These are phyloP conservation scores for Gonapodya prolifera DNA, from an alignment of 192 early-diverging fungal species.

Conservation along the genomic window DNA sequence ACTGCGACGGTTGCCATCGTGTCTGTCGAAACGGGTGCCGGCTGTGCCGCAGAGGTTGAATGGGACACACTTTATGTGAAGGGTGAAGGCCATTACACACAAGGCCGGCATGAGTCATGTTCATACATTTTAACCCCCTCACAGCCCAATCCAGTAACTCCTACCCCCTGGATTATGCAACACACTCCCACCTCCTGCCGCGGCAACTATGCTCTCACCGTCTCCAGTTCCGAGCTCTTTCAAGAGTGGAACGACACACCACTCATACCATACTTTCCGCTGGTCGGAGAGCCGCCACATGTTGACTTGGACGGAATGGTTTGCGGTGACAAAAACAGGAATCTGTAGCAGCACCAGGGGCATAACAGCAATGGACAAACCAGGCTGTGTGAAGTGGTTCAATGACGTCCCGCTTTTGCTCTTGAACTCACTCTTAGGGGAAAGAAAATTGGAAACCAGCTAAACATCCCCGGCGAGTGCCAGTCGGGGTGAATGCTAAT, in stretches of 20 bases:
- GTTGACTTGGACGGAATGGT: conserved; percentile 45
- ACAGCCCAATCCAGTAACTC: conserved; percentile 47
- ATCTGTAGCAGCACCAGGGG: conserved; percentile 25
- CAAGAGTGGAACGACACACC: conserved; percentile 37
- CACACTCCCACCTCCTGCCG: neutral
- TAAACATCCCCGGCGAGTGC: conserved; percentile 88
- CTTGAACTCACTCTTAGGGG: conserved; percentile 47
- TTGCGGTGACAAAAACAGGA: conserved; percentile 56
- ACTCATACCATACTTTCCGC: conserved; percentile 96
- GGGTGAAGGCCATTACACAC: too few species aligned
- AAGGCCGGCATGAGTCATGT: neutral
- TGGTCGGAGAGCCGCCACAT: conserved; percentile 75
- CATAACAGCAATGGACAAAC: neutral
- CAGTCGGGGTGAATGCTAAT: conserved; percentile 71
- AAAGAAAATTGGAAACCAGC: conserved; percentile 98
- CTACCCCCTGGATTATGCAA: conserved; percentile 4
- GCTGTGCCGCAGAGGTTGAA: too few species aligned
- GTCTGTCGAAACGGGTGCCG: too few species aligned
- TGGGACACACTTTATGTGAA: too few species aligned
- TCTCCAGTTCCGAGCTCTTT: neutral
- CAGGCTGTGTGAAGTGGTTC: neutral
- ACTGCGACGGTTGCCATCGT: too few species aligned
- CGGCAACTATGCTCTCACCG: conserved; percentile 6
- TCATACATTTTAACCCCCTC: conserved; percentile 10
- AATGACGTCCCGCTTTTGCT: conserved; percentile 1